Evolutionary conservation across 1,284 basidiomycete genomes (phyloP).

Genomic region (Kalmanozyma brasiliensis): DNA sequence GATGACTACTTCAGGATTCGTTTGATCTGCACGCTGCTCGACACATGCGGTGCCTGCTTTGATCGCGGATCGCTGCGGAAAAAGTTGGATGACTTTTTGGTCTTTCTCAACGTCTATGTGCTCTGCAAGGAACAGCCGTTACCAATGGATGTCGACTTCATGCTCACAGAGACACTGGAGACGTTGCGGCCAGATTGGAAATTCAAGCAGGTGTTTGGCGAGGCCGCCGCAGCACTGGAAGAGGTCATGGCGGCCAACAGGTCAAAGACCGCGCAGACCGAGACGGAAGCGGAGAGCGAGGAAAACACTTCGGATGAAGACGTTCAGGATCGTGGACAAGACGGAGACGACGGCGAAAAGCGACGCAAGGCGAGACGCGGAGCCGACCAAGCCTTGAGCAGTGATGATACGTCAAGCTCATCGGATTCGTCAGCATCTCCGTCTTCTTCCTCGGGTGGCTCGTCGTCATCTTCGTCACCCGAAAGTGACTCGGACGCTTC

Average conservation of each 20-base stretch:
- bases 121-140: conserved; percentile 81
- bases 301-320: conserved; percentile 17
- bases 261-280: conserved; percentile 13
- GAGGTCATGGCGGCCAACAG: conserved; percentile 77
- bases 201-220: conserved; percentile 79
- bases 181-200: conserved; percentile 55
- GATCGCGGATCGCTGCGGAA: conserved; percentile 88
- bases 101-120: conserved; percentile 93
- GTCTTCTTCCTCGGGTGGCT: conserved; percentile 8
- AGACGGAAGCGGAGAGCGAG: conserved; percentile 28
- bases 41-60: conserved; percentile 98
- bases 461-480: conserved; percentile 18
- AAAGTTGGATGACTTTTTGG: conserved; percentile 90
- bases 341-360: conserved; percentile 71
- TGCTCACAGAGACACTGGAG: conserved; percentile 91
- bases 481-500: conserved; percentile 12
- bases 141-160: conserved; percentile 97
- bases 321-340: conserved; percentile 61
- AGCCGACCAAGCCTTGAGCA: conserved; percentile 67
- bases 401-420: conserved; percentile 14
- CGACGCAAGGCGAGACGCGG: conserved; percentile 74
- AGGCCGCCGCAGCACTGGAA: conserved; percentile 87
- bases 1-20: conserved; percentile 96
- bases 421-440: conserved; percentile 13
- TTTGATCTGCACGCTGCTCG: conserved; percentile 88